Percentiles rank a stretch among this genome's conserved stretches.
phyloP scores from a whole-genome alignment of 2,329 filamentous ascomycete species.

The Xylariaceae sp. region DNA sequence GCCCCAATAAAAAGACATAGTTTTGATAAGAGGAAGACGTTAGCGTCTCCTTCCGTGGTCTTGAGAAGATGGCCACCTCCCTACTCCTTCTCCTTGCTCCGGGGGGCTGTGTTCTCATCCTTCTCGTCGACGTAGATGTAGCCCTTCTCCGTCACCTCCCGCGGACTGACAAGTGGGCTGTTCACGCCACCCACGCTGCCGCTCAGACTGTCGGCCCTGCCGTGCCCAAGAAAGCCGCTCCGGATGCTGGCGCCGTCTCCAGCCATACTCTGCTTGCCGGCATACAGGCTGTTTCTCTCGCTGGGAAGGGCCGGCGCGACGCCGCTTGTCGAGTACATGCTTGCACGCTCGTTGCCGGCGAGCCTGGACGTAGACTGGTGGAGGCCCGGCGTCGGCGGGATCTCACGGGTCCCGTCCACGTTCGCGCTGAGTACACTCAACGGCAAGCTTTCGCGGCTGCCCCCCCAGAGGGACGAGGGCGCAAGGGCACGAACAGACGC shows the following conservation, averaged over 20 bases:
- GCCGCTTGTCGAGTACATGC: slow-evolving; percentile 73
- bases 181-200: slow-evolving; percentile 61
- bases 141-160: slow-evolving; percentile 33
- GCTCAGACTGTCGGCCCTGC: slow-evolving; percentile 71
- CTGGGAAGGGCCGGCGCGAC: slow-evolving; percentile 57
- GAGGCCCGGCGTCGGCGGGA: slow-evolving; percentile 41
- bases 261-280: slow-evolving; percentile 43
- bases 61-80: too few species aligned
- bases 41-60: too few species aligned
- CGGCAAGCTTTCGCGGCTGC: slow-evolving; percentile 71
- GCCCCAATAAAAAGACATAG: too few species aligned
- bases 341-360: slow-evolving; percentile 56
- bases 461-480: slow-evolving; percentile 73
- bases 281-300: slow-evolving; percentile 77
- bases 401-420: slow-evolving; percentile 41
- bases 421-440: slow-evolving; percentile 71
- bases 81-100: slow-evolving; percentile 9
- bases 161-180: slow-evolving; percentile 55
- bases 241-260: slow-evolving; percentile 70
- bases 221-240: slow-evolving; percentile 70
- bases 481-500: slow-evolving; percentile 80
- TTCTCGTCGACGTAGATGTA: slow-evolving; percentile 19
- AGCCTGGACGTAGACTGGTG: slow-evolving; percentile 39
- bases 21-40: too few species aligned
- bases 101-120: slow-evolving; percentile 14